Percentiles rank a stretch among this genome's conserved stretches.
Conservation (phyloP, 192 early-diverging fungal species). For the Dissophora globulifera region DNA sequence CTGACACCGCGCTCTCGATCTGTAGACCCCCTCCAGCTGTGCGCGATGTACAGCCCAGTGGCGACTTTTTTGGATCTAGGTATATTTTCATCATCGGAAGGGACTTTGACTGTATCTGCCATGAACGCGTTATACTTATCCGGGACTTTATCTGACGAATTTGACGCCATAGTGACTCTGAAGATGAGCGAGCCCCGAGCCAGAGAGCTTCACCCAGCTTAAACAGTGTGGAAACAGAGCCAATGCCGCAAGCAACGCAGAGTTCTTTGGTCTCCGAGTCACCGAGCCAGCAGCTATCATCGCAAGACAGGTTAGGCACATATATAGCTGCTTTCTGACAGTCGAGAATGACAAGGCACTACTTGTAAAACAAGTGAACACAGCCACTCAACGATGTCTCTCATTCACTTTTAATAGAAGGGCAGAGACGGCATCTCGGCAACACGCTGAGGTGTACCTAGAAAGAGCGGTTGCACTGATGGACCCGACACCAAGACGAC, state of each 20-base stretch:
- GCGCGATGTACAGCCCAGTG: neutral
- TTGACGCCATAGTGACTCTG: neutral
- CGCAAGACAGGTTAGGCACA: too few relatives aligned
- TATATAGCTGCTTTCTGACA: too few relatives aligned
- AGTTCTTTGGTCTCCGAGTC: too few relatives aligned
- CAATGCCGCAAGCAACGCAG: neutral
- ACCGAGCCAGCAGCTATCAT: too few relatives aligned
- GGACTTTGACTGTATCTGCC: too few relatives aligned
- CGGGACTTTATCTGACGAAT: neutral
- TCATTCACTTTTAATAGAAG: too few relatives aligned
- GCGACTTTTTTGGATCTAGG: constrained; percentile 12
- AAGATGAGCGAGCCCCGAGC: neutral
- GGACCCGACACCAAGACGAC: neutral
- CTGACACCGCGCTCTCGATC: too few relatives aligned
- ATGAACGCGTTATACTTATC: too few relatives aligned
- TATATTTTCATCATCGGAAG: neutral
- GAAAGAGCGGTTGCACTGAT: neutral
- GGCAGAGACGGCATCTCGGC: neutral
- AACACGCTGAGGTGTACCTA: constrained; percentile 12
- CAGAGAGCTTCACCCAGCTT: too few relatives aligned
- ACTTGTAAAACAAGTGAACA: neutral
- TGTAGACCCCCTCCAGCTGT: constrained; percentile 6
- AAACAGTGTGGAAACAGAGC: neutral
- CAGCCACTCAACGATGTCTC: neutral
- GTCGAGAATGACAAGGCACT: too few relatives aligned